Conservation (phyloP, 202 grass and related monocot species). For the Zizania palustris region DNA sequence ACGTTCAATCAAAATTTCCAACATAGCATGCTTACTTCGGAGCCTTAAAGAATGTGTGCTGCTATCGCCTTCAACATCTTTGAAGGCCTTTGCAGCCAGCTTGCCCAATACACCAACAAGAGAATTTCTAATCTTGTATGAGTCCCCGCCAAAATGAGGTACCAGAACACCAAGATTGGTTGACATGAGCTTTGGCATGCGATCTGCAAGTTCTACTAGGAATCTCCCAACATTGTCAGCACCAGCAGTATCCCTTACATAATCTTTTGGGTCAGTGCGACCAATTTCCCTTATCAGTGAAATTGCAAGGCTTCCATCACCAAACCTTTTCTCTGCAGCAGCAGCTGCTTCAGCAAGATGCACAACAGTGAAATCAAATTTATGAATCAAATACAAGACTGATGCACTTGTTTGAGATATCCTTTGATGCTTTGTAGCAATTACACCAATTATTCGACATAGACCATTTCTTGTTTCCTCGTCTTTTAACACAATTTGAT, state of each 20-base stretch:
- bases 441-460: conserved; percentile 72
- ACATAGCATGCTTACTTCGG: conserved; percentile 85
- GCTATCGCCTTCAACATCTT: conserved; percentile 75
- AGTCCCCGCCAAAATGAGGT: conserved; percentile 95
- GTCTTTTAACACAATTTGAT: conserved; percentile 71
- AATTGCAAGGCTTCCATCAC: conserved; percentile 79
- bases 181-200: conserved; percentile 80
- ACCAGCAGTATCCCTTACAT: conserved; percentile 73
- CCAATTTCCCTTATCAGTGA: conserved; percentile 86
- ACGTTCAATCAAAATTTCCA: conserved; percentile 90
- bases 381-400: conserved; percentile 79
- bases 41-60: conserved; percentile 67
- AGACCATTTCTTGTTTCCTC: conserved; percentile 75
- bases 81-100: conserved; percentile 80
- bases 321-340: conserved; percentile 74
- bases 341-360: conserved; percentile 77
- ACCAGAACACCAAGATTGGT: conserved; percentile 88
- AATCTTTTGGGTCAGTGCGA: conserved; percentile 83
- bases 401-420: conserved; percentile 85
- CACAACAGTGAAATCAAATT: conserved; percentile 71
- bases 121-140: conserved; percentile 98
- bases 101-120: conserved; percentile 94
- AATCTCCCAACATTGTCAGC: conserved; percentile 92
- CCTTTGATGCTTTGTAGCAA: conserved; percentile 76
- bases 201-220: conserved; percentile 77